Percentiles rank a stretch among this genome's conserved stretches.
Evolutionary conservation across 768 basidiomycete genomes (phyloP).

Genomic region (Mycena filopes): DNA sequence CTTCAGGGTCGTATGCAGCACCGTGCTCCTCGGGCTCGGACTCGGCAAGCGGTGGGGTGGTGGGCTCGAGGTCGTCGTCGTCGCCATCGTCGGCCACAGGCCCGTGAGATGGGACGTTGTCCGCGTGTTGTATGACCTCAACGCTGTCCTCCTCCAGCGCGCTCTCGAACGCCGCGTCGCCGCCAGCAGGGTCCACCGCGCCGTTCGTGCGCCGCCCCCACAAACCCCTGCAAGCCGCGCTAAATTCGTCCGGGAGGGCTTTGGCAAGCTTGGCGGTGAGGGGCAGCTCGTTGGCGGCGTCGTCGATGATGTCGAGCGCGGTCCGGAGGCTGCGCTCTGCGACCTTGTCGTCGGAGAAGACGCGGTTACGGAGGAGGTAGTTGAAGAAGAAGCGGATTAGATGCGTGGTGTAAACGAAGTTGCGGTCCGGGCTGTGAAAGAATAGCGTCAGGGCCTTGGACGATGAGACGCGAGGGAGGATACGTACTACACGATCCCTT

Average conservation of each 20-base stretch:
- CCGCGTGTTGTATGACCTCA: constrained; percentile 15
- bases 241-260: constrained; percentile 5
- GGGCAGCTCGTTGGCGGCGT: constrained; percentile 7
- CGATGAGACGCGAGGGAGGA: background rate
- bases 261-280: constrained; percentile 15
- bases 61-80: background rate
- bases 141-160: constrained; percentile 21
- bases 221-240: background rate
- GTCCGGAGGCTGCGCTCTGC: constrained; percentile 1
- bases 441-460: too few relatives aligned
- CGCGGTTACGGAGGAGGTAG: constrained; percentile 54
- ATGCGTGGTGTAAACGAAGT: constrained; percentile 54
- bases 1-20: background rate
- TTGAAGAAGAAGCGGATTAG: constrained; percentile 56
- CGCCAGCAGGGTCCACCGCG: constrained; percentile 16
- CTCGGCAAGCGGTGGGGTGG: background rate
- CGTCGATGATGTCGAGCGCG: constrained; percentile 3
- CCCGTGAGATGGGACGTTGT: background rate
- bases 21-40: background rate
- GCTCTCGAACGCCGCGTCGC: constrained; percentile 20
- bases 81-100: background rate
- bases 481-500: constrained; percentile 76
- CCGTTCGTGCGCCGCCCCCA: constrained; percentile 1
- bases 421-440: constrained; percentile 52
- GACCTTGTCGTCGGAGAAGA: constrained; percentile 44